These are phyloP conservation scores for Penicillium sp. DNA, from an alignment of 2,329 filamentous ascomycete species.

Conservation along the genomic window DNA sequence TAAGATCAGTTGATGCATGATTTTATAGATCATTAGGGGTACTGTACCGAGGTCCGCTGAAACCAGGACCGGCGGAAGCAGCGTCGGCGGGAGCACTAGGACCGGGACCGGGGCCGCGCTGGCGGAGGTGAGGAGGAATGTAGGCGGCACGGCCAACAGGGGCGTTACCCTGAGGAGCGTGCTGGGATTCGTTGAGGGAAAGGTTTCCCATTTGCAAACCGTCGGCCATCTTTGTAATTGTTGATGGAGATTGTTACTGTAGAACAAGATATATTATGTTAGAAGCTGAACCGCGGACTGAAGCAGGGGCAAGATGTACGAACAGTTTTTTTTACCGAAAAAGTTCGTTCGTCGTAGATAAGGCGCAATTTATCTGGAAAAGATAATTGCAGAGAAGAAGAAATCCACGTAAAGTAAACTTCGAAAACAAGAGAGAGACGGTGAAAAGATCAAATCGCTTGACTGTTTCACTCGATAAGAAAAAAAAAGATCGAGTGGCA, in stretches of 20 bases:
- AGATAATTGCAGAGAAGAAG: conserved; percentile 12
- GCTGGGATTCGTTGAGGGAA: conserved; percentile 61
- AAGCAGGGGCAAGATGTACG: conserved; percentile 9
- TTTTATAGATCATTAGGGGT: conserved; percentile 15
- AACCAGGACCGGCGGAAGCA: conserved; percentile 34
- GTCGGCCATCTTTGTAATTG: conserved; percentile 39
- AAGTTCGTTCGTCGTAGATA: conserved; percentile 7
- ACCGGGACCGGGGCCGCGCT: conserved; percentile 31
- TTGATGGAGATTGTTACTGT: conserved; percentile 8
- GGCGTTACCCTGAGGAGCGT: conserved; percentile 51
- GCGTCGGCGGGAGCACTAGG: conserved; percentile 34
- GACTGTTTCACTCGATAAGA: conserved; percentile 23
- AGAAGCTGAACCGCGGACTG: conserved; percentile 8
- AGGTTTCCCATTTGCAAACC: conserved; percentile 42
- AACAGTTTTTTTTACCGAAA: conserved; percentile 19
- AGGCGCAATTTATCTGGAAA: conserved; percentile 11
- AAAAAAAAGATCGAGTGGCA: conserved; percentile 27
- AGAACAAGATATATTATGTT: conserved; percentile 3
- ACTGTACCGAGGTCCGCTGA: conserved; percentile 38
- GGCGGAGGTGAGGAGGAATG: conserved; percentile 64
- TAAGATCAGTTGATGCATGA: conserved; percentile 14
- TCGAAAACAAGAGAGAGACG: conserved; percentile 18
- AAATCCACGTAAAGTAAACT: conserved; percentile 13
- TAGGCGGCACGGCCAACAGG: conserved; percentile 60
- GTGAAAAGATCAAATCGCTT: conserved; percentile 21